These are phyloP conservation scores for Oryza brachyantha DNA, from an alignment of 176 grass and related monocot genomes.

Conservation along the genomic window DNA sequence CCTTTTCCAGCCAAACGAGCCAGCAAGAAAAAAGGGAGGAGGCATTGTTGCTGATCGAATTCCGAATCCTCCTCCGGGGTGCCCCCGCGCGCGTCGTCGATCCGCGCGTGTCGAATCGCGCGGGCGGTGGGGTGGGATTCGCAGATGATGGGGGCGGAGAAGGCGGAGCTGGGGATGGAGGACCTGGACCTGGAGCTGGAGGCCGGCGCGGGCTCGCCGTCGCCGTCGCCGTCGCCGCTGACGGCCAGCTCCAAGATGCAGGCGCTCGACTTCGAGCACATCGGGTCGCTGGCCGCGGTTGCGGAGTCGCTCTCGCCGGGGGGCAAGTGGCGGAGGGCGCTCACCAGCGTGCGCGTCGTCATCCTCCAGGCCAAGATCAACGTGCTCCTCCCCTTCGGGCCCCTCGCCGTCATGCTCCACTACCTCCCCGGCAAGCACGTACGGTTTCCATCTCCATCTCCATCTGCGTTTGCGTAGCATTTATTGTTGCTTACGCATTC, in stretches of 20 bases:
- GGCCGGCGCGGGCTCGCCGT: slow-evolving; percentile 1
- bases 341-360: slow-evolving; percentile 75
- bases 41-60: no score
- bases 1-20: no score
- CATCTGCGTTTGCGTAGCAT: neutral
- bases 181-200: slow-evolving; percentile 30
- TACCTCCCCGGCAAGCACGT: slow-evolving; percentile 84
- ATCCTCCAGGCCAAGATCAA: slow-evolving; percentile 91
- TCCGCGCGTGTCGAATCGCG: slow-evolving; percentile 4
- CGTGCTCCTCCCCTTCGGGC: slow-evolving; percentile 87
- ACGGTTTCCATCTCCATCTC: neutral
- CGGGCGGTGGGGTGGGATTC: neutral
- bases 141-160: slow-evolving; percentile 76
- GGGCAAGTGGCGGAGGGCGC: slow-evolving; percentile 56
- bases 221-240: slow-evolving; percentile 24
- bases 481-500: neutral
- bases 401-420: slow-evolving; percentile 84
- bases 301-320: slow-evolving; percentile 62
- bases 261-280: slow-evolving; percentile 81
- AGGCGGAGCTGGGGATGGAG: slow-evolving; percentile 49
- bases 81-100: no score
- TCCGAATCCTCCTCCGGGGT: no score
- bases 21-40: no score
- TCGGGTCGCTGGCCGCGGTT: slow-evolving; percentile 72
- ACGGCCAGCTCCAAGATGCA: slow-evolving; percentile 60